Conservation (phyloP, 75 land plant species). For the Chamaecyparis obtusa region DNA sequence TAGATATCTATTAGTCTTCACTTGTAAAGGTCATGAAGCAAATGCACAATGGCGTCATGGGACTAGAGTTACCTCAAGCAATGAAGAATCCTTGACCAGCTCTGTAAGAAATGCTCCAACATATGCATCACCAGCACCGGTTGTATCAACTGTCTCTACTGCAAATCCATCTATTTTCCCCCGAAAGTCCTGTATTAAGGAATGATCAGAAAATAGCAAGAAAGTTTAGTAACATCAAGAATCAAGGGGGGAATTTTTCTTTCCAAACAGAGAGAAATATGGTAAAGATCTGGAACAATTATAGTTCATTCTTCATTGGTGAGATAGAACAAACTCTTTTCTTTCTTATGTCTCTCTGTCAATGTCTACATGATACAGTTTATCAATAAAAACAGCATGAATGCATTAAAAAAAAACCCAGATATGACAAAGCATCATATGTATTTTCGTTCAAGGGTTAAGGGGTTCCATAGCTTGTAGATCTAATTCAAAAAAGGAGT, state of each 20-base stretch:
- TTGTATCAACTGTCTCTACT: conserved; percentile 74
- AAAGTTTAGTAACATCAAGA: no score
- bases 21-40: background rate
- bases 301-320: background rate
- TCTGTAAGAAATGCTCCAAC: conserved; percentile 59
- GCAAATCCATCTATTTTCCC: conserved; percentile 64
- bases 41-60: background rate
- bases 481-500: no score
- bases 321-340: background rate
- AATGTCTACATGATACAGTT: background rate
- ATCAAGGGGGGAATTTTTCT: background rate
- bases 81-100: conserved; percentile 21
- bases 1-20: background rate
- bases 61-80: conserved; percentile 19
- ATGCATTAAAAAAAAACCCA: no score
- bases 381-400: no score
- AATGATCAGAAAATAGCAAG: no score
- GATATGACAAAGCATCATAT: no score
- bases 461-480: no score
- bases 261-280: no score
- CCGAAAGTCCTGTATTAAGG: conserved; percentile 34
- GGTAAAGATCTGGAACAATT: background rate
- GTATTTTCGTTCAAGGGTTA: no score
- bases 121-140: conserved; percentile 96
- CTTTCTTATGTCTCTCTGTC: background rate